Evolutionary conservation across 1,284 basidiomycete species (phyloP).

Genomic region (Melampsora americana): DNA sequence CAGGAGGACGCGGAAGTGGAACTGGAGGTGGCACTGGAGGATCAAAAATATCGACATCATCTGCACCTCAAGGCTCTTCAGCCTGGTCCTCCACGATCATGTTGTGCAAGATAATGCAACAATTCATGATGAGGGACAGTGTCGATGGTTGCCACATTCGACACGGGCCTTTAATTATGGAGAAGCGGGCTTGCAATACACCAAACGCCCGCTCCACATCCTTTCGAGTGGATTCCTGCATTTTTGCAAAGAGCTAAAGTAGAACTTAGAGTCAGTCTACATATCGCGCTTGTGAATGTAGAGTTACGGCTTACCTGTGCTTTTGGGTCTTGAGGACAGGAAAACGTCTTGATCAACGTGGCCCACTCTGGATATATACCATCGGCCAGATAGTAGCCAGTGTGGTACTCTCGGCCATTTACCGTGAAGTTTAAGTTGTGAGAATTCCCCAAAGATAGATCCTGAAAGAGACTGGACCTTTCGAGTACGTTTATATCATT

Average conservation of each 20-base stretch:
- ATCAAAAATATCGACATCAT: no score
- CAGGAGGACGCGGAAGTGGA: no score
- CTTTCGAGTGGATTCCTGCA: background rate
- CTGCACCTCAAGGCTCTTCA: no score
- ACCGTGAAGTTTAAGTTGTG: background rate
- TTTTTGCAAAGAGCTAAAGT: no score
- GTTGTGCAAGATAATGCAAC: background rate
- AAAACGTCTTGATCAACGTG: no score
- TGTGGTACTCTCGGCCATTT: background rate
- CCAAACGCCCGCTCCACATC: slow-evolving; percentile 12
- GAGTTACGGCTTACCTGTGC: background rate
- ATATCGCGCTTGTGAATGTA: background rate
- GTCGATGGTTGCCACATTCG: background rate
- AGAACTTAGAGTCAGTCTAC: background rate
- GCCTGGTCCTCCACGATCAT: no score
- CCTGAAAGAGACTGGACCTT: background rate
- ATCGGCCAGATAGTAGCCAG: background rate
- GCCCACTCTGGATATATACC: no score
- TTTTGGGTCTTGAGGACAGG: no score
- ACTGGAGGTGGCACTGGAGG: no score
- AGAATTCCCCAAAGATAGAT: background rate
- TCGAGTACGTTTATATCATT: slow-evolving; percentile 19
- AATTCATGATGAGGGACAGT: background rate
- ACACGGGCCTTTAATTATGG: background rate
- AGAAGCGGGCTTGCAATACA: background rate